Evolutionary conservation across 371 early-diverging fungal genomes (phyloP).

Genomic region (Saksenaea vasiformis): DNA sequence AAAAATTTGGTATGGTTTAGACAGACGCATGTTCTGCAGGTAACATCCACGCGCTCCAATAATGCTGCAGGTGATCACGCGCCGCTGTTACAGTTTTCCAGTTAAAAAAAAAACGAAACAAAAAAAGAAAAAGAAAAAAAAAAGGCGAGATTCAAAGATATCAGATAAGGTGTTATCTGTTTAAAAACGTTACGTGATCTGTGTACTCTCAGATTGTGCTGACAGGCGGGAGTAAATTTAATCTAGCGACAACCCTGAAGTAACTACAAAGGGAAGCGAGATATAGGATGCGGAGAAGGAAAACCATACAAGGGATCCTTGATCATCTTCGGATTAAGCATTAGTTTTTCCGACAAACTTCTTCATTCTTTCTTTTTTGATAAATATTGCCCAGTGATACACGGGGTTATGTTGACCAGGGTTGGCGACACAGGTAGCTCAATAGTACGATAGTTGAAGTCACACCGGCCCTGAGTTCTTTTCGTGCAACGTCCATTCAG

Average conservation of each 20-base stretch:
- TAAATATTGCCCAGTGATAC: not conserved
- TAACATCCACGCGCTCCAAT: not conserved
- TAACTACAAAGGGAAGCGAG: not conserved
- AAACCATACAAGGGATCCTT: not conserved
- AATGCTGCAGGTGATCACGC: not conserved
- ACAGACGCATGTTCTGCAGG: not conserved
- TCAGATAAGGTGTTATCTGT: not conserved
- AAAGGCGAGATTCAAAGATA: not conserved
- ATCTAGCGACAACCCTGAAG: not conserved
- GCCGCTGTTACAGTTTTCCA: not conserved
- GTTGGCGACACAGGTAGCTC: not conserved
- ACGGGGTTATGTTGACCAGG: not conserved
- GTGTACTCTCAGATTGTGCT: not conserved
- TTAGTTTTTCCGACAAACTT: not conserved
- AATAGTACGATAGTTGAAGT: not conserved
- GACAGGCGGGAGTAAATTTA: constrained; percentile 20
- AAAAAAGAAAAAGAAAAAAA: too few species aligned
- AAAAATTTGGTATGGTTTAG: not conserved
- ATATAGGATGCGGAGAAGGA: not conserved
- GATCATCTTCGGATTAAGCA: not conserved
- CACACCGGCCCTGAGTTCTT: not conserved
- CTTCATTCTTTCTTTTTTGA: not conserved
- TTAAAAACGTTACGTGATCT: not conserved
- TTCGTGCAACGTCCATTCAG: not conserved
- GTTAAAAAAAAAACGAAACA: not conserved